A percentile compares a stretch with the other conserved stretches of the same genome.
Evolutionary conservation across 2,329 filamentous ascomycete species (phyloP).

Genomic region (Cadophora sp.): DNA sequence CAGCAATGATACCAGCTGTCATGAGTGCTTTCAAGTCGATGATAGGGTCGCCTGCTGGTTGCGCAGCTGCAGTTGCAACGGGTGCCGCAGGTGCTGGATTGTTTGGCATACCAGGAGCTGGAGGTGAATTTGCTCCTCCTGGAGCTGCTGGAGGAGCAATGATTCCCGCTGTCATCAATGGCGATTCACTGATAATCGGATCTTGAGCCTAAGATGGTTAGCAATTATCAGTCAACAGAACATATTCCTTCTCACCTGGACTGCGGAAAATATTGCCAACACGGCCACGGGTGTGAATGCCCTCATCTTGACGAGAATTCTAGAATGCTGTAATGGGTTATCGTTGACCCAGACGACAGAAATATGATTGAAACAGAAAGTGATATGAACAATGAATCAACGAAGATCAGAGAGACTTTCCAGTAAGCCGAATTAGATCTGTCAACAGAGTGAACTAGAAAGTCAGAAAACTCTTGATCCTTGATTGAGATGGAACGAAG

Average conservation of each 20-base stretch:
- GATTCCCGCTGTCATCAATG: constrained; percentile 7
- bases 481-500: not conserved
- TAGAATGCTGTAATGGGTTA: not conserved
- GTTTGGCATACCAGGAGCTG: not conserved
- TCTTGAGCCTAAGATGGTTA: not conserved
- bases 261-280: not conserved
- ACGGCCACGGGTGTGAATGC: not conserved
- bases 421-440: not conserved
- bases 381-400: not conserved
- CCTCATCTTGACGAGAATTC: not conserved
- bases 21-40: not conserved
- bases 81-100: not conserved
- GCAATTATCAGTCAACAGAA: not conserved
- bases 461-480: not conserved
- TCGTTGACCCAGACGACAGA: not conserved
- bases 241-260: not conserved
- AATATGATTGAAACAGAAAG: not conserved
- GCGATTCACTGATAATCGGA: constrained; percentile 4
- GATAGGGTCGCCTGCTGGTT: not conserved
- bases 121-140: constrained; percentile 4
- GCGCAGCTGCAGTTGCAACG: not conserved
- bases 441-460: not conserved
- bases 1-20: constrained; percentile 13
- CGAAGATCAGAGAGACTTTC: not conserved
- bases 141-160: not conserved